Base-by-base conservation (phyloP, 805 yeast species). In the Myxozyma geophila region DNA sequence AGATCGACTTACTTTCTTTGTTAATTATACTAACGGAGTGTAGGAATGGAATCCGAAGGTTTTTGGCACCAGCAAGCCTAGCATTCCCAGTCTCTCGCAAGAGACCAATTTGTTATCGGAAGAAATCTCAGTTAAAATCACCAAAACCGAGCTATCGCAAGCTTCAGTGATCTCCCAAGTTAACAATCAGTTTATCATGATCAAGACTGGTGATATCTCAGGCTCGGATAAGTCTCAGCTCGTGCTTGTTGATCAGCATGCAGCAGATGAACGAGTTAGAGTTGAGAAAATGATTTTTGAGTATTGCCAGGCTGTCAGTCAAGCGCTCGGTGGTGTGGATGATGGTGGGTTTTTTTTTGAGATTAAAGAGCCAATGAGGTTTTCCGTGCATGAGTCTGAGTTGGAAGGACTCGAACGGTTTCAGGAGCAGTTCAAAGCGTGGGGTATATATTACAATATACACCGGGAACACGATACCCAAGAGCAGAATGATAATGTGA, bases 181-280 rank as follows among this genome's bases (percentile, higher is more conserved):
- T 2, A 90, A 85, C 52, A 70, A 74, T 2, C 88, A 87, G 71
- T 89, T 89, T 70, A 84, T 91, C 8, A 75, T 90, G 4, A 73
- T 82, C 1, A 77, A 74, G 28, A 46, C 72, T 3, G 47, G 33
- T 9, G 17, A 56, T 0, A 51, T 55, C 1, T n/a, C 70, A 2
- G 56, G 33, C n/a, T 43, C 40, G 1, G 40, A 65, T 0, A 64
- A 66, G 7, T 51, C 71, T 0, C 68, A 84, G 15, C 73, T 83
- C 21, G 75, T 84, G 10, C 43, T 72, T 0, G 70, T 88, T 5
- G 97, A 91, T 72, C 97, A 90, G 70, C 97, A 91, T 77, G 96
- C 96, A 0, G 84, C 87, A 59, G 96, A 89, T 74, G 96, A 91
- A 72, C 74, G 97, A 59, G 78, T 89, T 0, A 78, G 79, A 52